Percentiles rank a stretch among this genome's conserved stretches.
Evolutionary conservation across 305 asterid genomes (phyloP).

Genomic region (Fraxinus greggii): DNA sequence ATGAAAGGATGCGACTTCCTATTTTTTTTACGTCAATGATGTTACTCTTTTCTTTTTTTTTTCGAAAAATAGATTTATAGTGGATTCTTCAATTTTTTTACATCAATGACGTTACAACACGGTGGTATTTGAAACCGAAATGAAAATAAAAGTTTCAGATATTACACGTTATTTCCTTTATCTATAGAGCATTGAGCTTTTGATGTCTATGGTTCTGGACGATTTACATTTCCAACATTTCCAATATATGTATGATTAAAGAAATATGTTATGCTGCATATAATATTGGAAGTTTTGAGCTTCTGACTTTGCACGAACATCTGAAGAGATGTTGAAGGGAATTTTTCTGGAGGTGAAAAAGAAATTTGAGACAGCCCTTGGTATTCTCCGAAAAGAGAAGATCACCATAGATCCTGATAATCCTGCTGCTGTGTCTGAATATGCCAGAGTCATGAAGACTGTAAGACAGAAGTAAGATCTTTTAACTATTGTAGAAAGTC

Average conservation of each 20-base stretch:
- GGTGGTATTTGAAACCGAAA: neutral
- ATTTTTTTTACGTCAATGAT: neutral
- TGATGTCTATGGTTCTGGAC: neutral
- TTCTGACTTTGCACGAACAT: conserved; percentile 36
- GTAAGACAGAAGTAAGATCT: conserved; percentile 74
- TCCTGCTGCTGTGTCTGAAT: conserved; percentile 80
- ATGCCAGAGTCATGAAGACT: conserved; percentile 79
- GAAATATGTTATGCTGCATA: conserved; percentile 12
- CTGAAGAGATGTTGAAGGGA: conserved; percentile 87
- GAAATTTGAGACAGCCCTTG: conserved; percentile 83
- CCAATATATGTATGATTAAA: neutral
- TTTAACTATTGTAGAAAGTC: neutral
- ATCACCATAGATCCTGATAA: conserved; percentile 82
- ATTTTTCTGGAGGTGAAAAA: conserved; percentile 84
- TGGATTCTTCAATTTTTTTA: neutral
- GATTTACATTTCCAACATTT: neutral
- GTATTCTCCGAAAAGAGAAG: conserved; percentile 73
- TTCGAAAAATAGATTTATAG: neutral
- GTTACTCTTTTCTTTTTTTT: neutral
- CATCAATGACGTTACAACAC: neutral
- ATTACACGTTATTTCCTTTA: neutral
- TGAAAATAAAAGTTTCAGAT: neutral
- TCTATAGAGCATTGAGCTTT: neutral
- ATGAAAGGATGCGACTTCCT: neutral
- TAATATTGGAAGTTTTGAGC: conserved; percentile 13